Conservation (phyloP, 2,329 filamentous ascomycete species). For the Graphiopsis chlorocephala region DNA sequence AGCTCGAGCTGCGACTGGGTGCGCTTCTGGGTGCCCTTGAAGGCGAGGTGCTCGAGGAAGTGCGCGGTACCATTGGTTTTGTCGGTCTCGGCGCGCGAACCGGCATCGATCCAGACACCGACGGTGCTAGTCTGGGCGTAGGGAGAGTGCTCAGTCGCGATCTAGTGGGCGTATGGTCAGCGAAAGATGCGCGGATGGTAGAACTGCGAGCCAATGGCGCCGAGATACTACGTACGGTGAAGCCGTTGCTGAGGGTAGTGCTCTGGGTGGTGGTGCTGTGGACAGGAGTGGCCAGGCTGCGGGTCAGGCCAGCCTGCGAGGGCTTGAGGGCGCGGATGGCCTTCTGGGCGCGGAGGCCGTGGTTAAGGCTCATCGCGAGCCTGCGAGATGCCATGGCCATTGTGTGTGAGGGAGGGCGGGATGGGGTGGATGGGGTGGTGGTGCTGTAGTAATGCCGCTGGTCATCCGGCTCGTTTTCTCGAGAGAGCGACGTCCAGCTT, state of each 20-base stretch:
- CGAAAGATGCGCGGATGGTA: background rate
- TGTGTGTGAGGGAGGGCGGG: conserved; percentile 30
- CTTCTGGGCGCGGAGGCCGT: conserved; percentile 83
- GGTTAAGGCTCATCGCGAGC: conserved; percentile 91
- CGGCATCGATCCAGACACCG: conserved; percentile 98
- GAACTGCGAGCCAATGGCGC: conserved; percentile 10
- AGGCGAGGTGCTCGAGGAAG: conserved; percentile 99
- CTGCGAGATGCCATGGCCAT: conserved; percentile 86
- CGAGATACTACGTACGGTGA: conserved; percentile 67
- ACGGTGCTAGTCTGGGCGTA: conserved; percentile 98
- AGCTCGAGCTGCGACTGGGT: conserved; percentile 97
- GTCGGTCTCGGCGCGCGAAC: conserved; percentile 94
- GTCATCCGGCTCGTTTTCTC: conserved; percentile 12
- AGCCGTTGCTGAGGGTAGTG: conserved; percentile 93
- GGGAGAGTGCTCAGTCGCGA: conserved; percentile 96
- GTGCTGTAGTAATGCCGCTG: conserved; percentile 16
- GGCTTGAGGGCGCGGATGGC: conserved; percentile 69
- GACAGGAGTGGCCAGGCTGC: conserved; percentile 88
- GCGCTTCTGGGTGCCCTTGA: conserved; percentile 97
- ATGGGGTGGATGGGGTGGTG: conserved; percentile 38
- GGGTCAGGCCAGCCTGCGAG: conserved; percentile 60
- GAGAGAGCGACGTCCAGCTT: conserved; percentile 8
- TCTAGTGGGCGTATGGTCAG: conserved; percentile 52
- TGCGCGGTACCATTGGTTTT: conserved; percentile 99
- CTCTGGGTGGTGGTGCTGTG: conserved; percentile 81